A percentile compares a stretch with the other conserved stretches of the same genome.
Conservation (phyloP, 108 stramenopile species). For the Fragilaria crotonensis region DNA sequence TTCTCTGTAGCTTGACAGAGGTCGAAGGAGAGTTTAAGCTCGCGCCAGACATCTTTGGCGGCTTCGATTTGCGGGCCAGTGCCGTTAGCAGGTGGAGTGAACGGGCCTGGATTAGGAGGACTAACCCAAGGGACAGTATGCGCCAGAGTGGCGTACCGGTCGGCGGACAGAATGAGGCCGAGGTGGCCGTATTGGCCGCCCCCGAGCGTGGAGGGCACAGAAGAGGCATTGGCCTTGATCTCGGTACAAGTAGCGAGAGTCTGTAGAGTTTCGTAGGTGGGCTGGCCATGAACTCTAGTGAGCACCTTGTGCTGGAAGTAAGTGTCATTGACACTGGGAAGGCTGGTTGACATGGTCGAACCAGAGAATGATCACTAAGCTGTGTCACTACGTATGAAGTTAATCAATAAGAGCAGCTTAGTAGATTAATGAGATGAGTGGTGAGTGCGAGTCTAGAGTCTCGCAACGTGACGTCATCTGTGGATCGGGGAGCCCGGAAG, state of each 20-base stretch:
- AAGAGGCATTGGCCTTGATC: conserved; percentile 16
- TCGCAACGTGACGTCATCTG: not conserved
- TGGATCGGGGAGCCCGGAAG: not conserved
- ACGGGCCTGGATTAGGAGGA: conserved; percentile 2
- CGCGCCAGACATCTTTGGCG: conserved; percentile 1
- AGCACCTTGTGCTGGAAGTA: conserved; percentile 1
- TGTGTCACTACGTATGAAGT: not conserved
- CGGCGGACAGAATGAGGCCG: conserved; percentile 4
- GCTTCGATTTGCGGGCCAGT: conserved; percentile 1
- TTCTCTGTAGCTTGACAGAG: not conserved
- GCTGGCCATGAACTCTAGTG: not conserved
- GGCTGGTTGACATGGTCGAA: not conserved
- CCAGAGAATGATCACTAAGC: not conserved
- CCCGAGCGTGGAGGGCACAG: not conserved
- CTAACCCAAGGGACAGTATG: conserved; percentile 2
- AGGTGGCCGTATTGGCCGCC: conserved; percentile 5
- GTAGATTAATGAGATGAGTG: conserved; percentile 1
- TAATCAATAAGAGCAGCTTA: conserved; percentile 2
- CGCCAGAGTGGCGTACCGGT: conserved; percentile 1
- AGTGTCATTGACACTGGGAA: not conserved
- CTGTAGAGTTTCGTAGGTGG: not conserved
- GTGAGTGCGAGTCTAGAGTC: not conserved
- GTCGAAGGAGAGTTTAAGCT: not conserved
- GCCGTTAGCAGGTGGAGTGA: not conserved
- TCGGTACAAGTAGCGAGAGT: not conserved